phyloP scores from a whole-genome alignment of 805 yeast species.

The Cyberlindnera xishuangbannaensis region DNA sequence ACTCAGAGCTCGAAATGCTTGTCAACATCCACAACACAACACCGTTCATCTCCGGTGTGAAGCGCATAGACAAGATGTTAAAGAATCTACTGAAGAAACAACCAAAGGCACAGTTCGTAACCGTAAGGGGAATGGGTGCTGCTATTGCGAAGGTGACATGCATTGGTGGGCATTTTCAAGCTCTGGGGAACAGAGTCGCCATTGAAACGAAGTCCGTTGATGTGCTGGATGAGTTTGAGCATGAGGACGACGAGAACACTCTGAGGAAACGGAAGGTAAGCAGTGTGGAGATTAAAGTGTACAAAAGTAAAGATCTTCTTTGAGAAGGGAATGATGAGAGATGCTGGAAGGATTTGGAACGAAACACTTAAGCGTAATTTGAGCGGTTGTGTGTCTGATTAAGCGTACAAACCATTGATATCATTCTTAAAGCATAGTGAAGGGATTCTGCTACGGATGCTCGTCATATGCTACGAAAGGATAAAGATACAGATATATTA shows the following conservation, averaged over 20 bases:
- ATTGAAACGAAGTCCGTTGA: slow-evolving; percentile 57
- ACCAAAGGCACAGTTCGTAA: slow-evolving; percentile 39
- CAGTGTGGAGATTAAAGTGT: slow-evolving; percentile 39
- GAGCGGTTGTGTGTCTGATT: no score
- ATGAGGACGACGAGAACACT: slow-evolving; percentile 27
- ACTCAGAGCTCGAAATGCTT: slow-evolving; percentile 40
- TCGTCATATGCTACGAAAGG: no score
- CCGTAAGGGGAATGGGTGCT: slow-evolving; percentile 71
- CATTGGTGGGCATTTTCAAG: slow-evolving; percentile 54
- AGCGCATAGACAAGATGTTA: slow-evolving; percentile 52
- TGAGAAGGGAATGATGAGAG: background rate
- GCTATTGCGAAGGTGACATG: slow-evolving; percentile 60
- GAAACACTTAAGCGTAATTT: background rate
- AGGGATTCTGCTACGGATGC: no score
- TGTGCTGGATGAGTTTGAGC: slow-evolving; percentile 64
- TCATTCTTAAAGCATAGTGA: no score
- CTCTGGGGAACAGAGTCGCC: slow-evolving; percentile 48
- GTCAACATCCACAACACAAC: slow-evolving; percentile 58
- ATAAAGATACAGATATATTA: no score
- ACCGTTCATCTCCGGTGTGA: slow-evolving; percentile 69
- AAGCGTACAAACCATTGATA: no score
- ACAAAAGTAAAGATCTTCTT: slow-evolving; percentile 10
- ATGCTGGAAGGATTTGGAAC: no score
- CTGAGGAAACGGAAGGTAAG: slow-evolving; percentile 34
- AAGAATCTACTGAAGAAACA: slow-evolving; percentile 39